Conservation (phyloP, 1,284 basidiomycete genomes). For the Schizopora paradoxa region DNA sequence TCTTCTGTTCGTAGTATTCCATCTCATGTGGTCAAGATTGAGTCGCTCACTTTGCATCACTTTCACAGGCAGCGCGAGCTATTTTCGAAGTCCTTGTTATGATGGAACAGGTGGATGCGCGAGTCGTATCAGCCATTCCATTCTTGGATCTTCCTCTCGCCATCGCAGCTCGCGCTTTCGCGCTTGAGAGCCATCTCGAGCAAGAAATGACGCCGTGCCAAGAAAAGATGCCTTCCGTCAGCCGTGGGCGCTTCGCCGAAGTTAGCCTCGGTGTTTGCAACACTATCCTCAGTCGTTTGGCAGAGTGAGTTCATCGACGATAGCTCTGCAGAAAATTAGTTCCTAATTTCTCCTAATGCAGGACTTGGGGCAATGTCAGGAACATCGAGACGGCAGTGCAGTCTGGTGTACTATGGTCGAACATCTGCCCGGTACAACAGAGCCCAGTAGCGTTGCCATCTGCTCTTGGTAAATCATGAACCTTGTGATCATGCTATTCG, state of each 20-base stretch:
- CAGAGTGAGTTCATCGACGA: slow-evolving; percentile 7
- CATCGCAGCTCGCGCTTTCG: slow-evolving; percentile 16
- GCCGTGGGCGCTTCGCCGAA: slow-evolving; percentile 14
- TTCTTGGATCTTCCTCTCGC: slow-evolving; percentile 18
- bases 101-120: slow-evolving; percentile 14
- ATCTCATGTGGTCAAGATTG: neutral
- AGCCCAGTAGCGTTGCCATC: slow-evolving; percentile 16
- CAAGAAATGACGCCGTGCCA: slow-evolving; percentile 5
- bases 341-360: slow-evolving; percentile 3
- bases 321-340: neutral
- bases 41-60: neutral
- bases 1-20: slow-evolving; percentile 8
- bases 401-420: slow-evolving; percentile 14
- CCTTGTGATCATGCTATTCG: neutral
- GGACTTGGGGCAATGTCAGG: slow-evolving; percentile 17
- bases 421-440: slow-evolving; percentile 15
- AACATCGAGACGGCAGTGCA: slow-evolving; percentile 15
- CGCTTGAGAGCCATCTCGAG: slow-evolving; percentile 14
- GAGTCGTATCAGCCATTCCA: slow-evolving; percentile 8
- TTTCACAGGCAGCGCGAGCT: slow-evolving; percentile 13
- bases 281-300: slow-evolving; percentile 11
- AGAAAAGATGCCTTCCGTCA: slow-evolving; percentile 7
- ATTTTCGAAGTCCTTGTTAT: slow-evolving; percentile 17
- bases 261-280: slow-evolving; percentile 14
- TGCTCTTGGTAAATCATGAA: slow-evolving; percentile 11